Conservation (phyloP, 768 basidiomycete genomes). For the Trametes meyenii region DNA sequence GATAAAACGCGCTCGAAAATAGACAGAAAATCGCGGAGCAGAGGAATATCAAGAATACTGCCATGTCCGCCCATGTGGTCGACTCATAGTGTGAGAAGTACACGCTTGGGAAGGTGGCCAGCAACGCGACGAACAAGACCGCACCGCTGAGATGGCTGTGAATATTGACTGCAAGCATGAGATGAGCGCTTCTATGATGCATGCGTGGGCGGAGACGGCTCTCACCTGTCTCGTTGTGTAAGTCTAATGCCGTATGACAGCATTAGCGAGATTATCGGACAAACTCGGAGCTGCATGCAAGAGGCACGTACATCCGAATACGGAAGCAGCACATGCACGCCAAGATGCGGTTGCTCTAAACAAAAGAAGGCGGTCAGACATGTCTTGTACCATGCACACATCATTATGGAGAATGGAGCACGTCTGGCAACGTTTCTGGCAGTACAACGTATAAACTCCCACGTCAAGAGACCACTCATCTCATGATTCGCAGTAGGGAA, state of each 20-base stretch:
- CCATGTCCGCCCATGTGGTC: slow-evolving; percentile 62
- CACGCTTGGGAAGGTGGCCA: slow-evolving; percentile 53
- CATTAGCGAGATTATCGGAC: not conserved
- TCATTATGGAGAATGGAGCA: no score
- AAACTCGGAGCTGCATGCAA: not conserved
- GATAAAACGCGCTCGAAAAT: slow-evolving; percentile 69
- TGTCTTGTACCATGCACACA: not conserved
- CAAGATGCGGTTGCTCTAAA: slow-evolving; percentile 61
- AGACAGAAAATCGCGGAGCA: slow-evolving; percentile 75
- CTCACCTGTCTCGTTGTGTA: slow-evolving; percentile 79
- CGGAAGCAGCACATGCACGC: slow-evolving; percentile 61
- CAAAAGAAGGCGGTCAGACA: not conserved
- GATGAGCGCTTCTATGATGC: slow-evolving; percentile 21
- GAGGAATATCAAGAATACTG: slow-evolving; percentile 67
- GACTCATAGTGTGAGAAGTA: slow-evolving; percentile 55
- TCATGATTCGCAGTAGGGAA: no score
- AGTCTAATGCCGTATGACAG: slow-evolving; percentile 44
- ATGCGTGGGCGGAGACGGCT: not conserved
- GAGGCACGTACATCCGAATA: slow-evolving; percentile 63
- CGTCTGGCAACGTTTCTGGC: no score
- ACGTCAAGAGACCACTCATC: no score
- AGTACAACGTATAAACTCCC: no score
- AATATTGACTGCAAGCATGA: slow-evolving; percentile 67
- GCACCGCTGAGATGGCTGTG: slow-evolving; percentile 80
- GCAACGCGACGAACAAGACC: slow-evolving; percentile 57